These are phyloP conservation scores for Gardenia jasminoides DNA, from an alignment of 257 asterid species.

Conservation along the genomic window DNA sequence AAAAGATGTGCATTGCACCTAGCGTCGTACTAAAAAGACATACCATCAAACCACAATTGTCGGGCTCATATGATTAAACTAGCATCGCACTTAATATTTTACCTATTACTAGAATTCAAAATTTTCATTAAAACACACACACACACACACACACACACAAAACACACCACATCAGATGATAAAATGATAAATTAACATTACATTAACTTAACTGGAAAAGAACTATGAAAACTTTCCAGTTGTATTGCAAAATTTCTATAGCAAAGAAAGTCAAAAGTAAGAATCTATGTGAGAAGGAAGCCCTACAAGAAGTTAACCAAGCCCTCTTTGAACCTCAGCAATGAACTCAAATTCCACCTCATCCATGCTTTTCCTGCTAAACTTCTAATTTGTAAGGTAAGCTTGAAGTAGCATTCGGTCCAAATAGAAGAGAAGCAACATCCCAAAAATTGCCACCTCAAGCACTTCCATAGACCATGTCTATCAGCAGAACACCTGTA, in stretches of 20 bases:
- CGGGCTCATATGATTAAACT: neutral
- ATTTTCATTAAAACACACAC: neutral
- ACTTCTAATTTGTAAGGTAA: neutral
- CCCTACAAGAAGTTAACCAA: neutral
- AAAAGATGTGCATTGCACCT: too few species aligned
- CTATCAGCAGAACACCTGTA: neutral
- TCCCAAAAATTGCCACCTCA: neutral
- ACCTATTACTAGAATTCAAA: neutral
- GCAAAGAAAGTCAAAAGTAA: neutral
- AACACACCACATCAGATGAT: neutral
- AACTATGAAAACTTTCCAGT: neutral
- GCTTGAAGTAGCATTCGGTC: neutral
- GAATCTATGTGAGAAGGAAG: neutral
- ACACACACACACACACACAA: neutral
- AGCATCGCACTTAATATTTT: neutral
- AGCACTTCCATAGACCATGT: neutral
- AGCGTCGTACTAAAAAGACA: neutral
- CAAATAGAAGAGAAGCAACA: neutral
- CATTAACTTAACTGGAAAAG: neutral
- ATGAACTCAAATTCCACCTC: neutral
- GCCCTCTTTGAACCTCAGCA: neutral
- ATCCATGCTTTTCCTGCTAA: neutral
- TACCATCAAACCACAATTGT: neutral
- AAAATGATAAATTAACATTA: neutral
- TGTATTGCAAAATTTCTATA: slow-evolving; percentile 10